phyloP scores from a whole-genome alignment of 2,329 filamentous ascomycete genomes.

The Macrophomina tecta region DNA sequence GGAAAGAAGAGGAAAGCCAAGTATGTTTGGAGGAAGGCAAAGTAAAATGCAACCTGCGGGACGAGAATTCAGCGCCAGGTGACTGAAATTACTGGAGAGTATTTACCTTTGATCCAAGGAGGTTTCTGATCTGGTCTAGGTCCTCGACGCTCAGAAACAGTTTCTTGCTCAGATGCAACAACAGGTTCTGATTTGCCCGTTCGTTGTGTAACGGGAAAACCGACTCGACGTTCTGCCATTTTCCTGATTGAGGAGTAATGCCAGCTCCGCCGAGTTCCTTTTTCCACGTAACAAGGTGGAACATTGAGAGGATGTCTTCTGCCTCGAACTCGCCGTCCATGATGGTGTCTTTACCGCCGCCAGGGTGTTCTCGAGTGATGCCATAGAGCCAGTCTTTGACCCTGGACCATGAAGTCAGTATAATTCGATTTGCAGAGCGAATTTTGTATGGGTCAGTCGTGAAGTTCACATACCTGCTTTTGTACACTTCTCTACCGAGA shows the following conservation, averaged over 20 bases:
- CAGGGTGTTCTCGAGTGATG: constrained; percentile 68
- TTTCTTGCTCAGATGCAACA: constrained; percentile 76
- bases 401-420: constrained; percentile 47
- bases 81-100: background rate
- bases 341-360: constrained; percentile 41
- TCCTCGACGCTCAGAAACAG: constrained; percentile 70
- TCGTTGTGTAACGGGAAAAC: constrained; percentile 83
- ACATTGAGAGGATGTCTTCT: constrained; percentile 77
- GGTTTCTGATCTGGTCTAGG: constrained; percentile 75
- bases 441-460: too few relatives aligned
- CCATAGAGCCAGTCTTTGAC: constrained; percentile 87
- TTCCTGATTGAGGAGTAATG: constrained; percentile 70
- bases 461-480: constrained; percentile 35
- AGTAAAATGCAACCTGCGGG: constrained; percentile 40
- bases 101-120: constrained; percentile 73
- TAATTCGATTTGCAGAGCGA: background rate
- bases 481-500: constrained; percentile 41
- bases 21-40: constrained; percentile 44
- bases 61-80: background rate
- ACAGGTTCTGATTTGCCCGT: constrained; percentile 74
- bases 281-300: constrained; percentile 76
- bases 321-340: constrained; percentile 75
- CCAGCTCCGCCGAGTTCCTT: constrained; percentile 78
- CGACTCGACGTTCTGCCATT: constrained; percentile 75
- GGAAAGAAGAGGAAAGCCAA: constrained; percentile 41